phyloP scores from a whole-genome alignment of 106 monocot genomes.

The Amphibolis antarctica region DNA sequence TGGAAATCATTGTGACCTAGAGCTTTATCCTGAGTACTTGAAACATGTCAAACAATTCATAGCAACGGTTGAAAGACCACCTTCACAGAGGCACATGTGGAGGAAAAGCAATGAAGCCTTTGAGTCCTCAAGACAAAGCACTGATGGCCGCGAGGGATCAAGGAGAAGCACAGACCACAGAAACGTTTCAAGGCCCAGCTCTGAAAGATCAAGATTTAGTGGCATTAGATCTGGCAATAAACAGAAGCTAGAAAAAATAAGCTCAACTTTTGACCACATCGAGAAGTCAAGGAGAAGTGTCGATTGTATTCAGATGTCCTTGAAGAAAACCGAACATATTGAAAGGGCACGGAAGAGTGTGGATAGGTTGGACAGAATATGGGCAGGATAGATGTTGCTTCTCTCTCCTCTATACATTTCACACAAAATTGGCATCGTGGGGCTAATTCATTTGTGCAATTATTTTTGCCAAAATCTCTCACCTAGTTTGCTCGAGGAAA shows the following conservation, averaged over 20 bases:
- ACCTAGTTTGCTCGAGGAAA: not conserved
- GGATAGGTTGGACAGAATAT: slow-evolving; percentile 47
- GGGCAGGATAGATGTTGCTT: slow-evolving; percentile 30
- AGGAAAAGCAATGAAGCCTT: slow-evolving; percentile 19
- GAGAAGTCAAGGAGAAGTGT: slow-evolving; percentile 57
- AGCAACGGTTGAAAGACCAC: slow-evolving; percentile 7
- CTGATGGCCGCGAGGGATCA: slow-evolving; percentile 30
- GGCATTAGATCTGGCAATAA: slow-evolving; percentile 28
- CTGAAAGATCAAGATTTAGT: slow-evolving; percentile 12
- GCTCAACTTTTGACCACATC: slow-evolving; percentile 25
- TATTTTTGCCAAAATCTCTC: slow-evolving; percentile 9
- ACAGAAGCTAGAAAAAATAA: slow-evolving; percentile 38
- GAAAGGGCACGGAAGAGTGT: slow-evolving; percentile 57
- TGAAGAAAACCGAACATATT: slow-evolving; percentile 31
- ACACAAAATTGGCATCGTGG: slow-evolving; percentile 11
- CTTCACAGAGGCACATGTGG: slow-evolving; percentile 22
- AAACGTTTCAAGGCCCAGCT: slow-evolving; percentile 26
- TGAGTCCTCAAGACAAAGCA: slow-evolving; percentile 45
- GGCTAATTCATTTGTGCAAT: slow-evolving; percentile 14
- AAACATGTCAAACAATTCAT: slow-evolving; percentile 17
- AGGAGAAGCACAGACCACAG: slow-evolving; percentile 40
- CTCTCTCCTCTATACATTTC: slow-evolving; percentile 4
- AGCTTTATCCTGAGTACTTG: slow-evolving; percentile 18
- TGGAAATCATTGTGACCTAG: slow-evolving; percentile 13
- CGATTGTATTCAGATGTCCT: slow-evolving; percentile 40